Base-by-base conservation (phyloP, 164 flowering plant species). In the Amborella trichopoda region DNA sequence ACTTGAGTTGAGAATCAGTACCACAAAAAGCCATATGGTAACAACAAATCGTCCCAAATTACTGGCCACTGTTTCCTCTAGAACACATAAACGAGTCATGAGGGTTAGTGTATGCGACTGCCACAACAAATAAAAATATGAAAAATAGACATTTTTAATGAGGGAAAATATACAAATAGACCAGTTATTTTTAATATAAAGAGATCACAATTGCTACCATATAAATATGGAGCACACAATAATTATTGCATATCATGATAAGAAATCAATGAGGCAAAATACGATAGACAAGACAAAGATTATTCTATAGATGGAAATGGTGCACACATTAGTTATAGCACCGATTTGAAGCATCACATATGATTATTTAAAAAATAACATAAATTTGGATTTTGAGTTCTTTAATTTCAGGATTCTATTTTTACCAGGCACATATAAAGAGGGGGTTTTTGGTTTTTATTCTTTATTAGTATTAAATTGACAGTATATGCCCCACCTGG, bases 11-110 rank as follows among this genome's bases (percentile, higher is more conserved):
- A 49, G 23, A 5, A 49, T 42, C 14, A 56, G 48, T 10, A 56
- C 60, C 9, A 42, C 53, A 23, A 56, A 56, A 22, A 49, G 14
- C 60, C 60, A 56, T 10, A 56, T 14, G 41, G 49, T 40, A 40
- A 48, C 14, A 4, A 56, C 53, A 20, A 56, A 38, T 17, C 60
- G 50, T 1, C 41, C 10, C 40, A 47, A 41, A 28, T 48, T 56
- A 48, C 42, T 41, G 2, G 13, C 28, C 11, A 48, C 40, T 11
- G 18, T 49, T 33, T 56, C 54, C 28, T 20, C 60, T 56, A 42
- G 20, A 38, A 2, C 40, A n/a, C n/a, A n/a, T n/a, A n/a, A n/a
- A n/a, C n/a, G n/a, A 5, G 17, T 11, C 9, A 26, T 21, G 13
- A 30, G 9, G 13, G 13, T 30, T 30, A 6, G 9, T 30, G 34